A percentile compares a stretch with the other conserved stretches of the same genome.
These are phyloP conservation scores for Nannochloris sp. DNA, from an alignment of 139 green algal genomes.

Conservation along the genomic window DNA sequence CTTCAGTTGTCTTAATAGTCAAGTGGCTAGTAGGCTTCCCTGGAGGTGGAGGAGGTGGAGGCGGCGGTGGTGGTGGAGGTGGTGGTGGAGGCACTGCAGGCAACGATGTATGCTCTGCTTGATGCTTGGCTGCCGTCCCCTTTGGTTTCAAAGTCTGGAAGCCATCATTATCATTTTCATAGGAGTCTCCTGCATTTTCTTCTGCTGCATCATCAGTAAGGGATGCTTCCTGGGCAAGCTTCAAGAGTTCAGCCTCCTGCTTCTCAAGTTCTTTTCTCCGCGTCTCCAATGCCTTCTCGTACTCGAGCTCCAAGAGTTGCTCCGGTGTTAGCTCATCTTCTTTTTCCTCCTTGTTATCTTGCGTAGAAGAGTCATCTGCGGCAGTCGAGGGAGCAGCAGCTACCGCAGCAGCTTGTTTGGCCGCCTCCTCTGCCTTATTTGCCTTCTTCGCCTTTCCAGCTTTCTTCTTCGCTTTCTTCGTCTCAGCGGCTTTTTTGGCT, in stretches of 20 bases:
- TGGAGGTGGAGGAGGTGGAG: constrained; percentile 1
- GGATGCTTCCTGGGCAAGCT: constrained; percentile 35
- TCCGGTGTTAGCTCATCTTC: neutral
- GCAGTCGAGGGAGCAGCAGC: neutral
- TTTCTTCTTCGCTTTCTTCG: constrained; percentile 35
- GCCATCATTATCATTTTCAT: neutral
- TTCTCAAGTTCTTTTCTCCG: constrained; percentile 47
- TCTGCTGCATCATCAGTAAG: constrained; percentile 6
- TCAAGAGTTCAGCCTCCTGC: constrained; percentile 47
- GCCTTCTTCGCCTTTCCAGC: constrained; percentile 29
- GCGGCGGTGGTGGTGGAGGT: constrained; percentile 2
- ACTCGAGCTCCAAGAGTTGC: constrained; percentile 15
- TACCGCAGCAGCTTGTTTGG: constrained; percentile 8
- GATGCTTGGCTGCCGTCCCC: neutral
- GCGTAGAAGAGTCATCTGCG: neutral
- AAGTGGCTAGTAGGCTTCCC: neutral
- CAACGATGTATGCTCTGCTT: neutral
- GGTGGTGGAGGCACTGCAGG: neutral
- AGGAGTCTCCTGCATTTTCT: neutral
- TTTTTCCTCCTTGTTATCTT: neutral
- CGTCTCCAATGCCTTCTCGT: constrained; percentile 57
- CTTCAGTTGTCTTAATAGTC: constrained; percentile 1
- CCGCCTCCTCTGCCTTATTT: constrained; percentile 10
- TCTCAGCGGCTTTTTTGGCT: constrained; percentile 25
- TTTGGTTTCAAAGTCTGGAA: neutral